phyloP scores from a whole-genome alignment of 495 filamentous ascomycete species.

The Cladorrhinum samala region DNA sequence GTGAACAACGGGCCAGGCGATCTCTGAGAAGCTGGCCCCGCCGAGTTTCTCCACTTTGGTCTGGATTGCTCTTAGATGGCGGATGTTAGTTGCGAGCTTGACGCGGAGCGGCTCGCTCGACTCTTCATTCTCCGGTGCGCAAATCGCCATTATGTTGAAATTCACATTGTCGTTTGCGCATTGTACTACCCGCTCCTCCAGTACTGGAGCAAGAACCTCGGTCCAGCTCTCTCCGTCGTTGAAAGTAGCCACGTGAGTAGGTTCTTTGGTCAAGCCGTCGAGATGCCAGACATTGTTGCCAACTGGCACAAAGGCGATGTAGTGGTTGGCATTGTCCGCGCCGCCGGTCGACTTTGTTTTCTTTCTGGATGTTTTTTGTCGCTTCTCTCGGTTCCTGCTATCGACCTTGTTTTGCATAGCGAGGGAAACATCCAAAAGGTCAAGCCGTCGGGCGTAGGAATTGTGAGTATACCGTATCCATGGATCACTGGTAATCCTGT shows the following conservation, averaged over 20 bases:
- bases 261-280: slow-evolving; percentile 74
- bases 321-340: slow-evolving; percentile 63
- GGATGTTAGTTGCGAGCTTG: slow-evolving; percentile 31
- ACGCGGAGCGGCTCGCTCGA: slow-evolving; percentile 16
- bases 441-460: slow-evolving; percentile 70
- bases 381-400: slow-evolving; percentile 36
- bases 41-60: no score
- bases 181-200: slow-evolving; percentile 36
- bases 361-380: slow-evolving; percentile 7
- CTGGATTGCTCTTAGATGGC: no score
- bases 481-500: slow-evolving; percentile 64
- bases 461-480: slow-evolving; percentile 81
- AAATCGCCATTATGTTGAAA: slow-evolving; percentile 44
- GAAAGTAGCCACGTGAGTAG: slow-evolving; percentile 58
- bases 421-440: slow-evolving; percentile 72
- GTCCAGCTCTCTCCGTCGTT: slow-evolving; percentile 36
- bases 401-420: slow-evolving; percentile 56
- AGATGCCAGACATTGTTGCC: slow-evolving; percentile 76
- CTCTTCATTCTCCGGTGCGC: slow-evolving; percentile 33
- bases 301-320: slow-evolving; percentile 81
- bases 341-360: not conserved
- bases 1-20: no score
- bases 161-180: slow-evolving; percentile 31
- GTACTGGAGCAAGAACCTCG: slow-evolving; percentile 28
- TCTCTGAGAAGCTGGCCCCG: no score